Conservation (phyloP, 345 rosid species). For the Eutrema heterophyllum region DNA sequence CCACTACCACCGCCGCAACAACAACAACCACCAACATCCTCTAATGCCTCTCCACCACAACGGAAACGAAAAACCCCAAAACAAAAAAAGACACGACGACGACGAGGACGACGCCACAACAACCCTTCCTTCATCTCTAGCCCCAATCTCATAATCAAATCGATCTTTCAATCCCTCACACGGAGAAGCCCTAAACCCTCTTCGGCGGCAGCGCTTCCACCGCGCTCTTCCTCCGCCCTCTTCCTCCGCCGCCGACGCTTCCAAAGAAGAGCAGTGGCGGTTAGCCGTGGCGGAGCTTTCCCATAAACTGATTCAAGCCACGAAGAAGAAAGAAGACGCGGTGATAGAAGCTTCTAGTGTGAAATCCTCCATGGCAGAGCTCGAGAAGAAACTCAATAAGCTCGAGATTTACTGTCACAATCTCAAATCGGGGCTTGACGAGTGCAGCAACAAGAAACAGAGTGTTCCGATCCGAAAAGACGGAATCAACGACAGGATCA, state of each 20-base stretch:
- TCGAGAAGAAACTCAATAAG: constrained; percentile 88
- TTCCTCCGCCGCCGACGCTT: constrained; percentile 29
- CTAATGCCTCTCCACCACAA: constrained; percentile 62
- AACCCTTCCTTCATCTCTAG: constrained; percentile 53
- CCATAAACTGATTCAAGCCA: constrained; percentile 68
- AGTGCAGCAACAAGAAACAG: constrained; percentile 44
- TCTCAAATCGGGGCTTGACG: constrained; percentile 75
- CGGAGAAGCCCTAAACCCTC: constrained; percentile 56
- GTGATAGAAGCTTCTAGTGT: constrained; percentile 68
- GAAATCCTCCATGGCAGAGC: constrained; percentile 77
- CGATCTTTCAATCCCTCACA: constrained; percentile 59
- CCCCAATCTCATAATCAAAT: constrained; percentile 73
- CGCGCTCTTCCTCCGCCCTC: constrained; percentile 20
- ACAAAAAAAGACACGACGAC: constrained; percentile 43
- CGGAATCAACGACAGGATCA: constrained; percentile 41
- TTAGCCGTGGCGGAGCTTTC: constrained; percentile 76
- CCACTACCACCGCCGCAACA: constrained; percentile 44
- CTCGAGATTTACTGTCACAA: constrained; percentile 78
- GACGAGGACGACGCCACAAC: constrained; percentile 35
- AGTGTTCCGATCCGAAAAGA: constrained; percentile 15
- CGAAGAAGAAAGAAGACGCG: constrained; percentile 83
- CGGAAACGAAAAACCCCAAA: constrained; percentile 34
- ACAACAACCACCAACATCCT: constrained; percentile 40
- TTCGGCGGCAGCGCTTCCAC: constrained; percentile 16
- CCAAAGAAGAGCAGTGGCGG: constrained; percentile 73